Conservation (phyloP, 495 filamentous ascomycete species). For the Neurospora pannonica region DNA sequence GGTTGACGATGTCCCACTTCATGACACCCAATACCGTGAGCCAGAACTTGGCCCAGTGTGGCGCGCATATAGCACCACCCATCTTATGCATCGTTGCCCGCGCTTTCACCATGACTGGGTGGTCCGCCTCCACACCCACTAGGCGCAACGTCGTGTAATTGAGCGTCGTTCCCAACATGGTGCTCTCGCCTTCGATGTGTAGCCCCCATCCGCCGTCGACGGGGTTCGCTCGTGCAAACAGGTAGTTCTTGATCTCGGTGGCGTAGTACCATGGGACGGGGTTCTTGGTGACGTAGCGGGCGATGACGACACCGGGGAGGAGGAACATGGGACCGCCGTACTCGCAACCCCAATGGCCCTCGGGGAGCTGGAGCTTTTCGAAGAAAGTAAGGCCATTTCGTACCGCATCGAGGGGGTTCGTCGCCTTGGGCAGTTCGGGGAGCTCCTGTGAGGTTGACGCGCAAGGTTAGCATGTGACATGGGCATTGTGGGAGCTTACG, state of each 20-base stretch:
- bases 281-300: slow-evolving; percentile 88
- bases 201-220: slow-evolving; percentile 94
- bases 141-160: slow-evolving; percentile 83
- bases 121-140: slow-evolving; percentile 80
- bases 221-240: slow-evolving; percentile 77
- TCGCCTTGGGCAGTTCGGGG: slow-evolving; percentile 58
- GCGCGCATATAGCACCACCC: slow-evolving; percentile 73
- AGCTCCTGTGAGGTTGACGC: slow-evolving; percentile 46
- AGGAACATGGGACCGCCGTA: slow-evolving; percentile 90
- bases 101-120: slow-evolving; percentile 80
- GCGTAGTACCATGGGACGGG: slow-evolving; percentile 71
- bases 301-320: slow-evolving; percentile 71
- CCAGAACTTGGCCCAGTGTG: slow-evolving; percentile 96
- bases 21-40: slow-evolving; percentile 73
- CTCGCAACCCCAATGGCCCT: slow-evolving; percentile 93
- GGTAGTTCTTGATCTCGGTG: slow-evolving; percentile 87
- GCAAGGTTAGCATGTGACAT: not conserved
- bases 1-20: slow-evolving; percentile 89
- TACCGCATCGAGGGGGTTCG: slow-evolving; percentile 64
- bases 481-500: not conserved
- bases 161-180: slow-evolving; percentile 80
- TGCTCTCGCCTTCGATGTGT: slow-evolving; percentile 91
- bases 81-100: slow-evolving; percentile 72
- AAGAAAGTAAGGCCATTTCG: slow-evolving; percentile 84
- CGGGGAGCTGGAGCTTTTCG: slow-evolving; percentile 75